Conservation (phyloP, 2,329 filamentous ascomycete species). For the Scopulariopsis brevicaulis region DNA sequence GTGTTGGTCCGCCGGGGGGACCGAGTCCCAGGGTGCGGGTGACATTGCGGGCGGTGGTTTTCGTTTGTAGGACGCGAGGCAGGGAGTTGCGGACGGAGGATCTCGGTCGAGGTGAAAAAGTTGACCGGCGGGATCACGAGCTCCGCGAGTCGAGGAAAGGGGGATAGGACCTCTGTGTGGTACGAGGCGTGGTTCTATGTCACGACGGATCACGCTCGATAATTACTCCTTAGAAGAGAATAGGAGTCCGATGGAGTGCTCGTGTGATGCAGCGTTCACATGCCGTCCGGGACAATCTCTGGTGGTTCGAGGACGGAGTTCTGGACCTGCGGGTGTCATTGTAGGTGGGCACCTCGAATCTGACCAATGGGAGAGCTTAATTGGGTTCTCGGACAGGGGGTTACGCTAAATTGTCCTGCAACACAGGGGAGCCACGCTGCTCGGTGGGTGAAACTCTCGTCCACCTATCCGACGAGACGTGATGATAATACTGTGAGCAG, state of each 20-base stretch:
- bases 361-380: neutral
- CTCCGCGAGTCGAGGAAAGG: too few relatives aligned
- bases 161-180: too few relatives aligned
- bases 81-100: neutral
- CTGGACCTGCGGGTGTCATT: neutral
- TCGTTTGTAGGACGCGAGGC: neutral
- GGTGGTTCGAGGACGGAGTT: neutral
- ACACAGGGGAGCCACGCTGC: too few relatives aligned
- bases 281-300: neutral
- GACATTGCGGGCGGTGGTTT: neutral
- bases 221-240: neutral
- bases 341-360: neutral
- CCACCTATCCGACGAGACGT: too few relatives aligned
- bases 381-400: neutral
- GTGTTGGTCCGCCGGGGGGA: slow-evolving; percentile 29
- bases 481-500: too few relatives aligned
- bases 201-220: too few relatives aligned
- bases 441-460: too few relatives aligned
- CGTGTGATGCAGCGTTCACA: neutral
- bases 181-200: too few relatives aligned
- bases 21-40: slow-evolving; percentile 23
- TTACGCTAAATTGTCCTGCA: neutral
- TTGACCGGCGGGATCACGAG: neutral
- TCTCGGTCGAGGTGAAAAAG: neutral
- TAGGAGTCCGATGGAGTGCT: neutral